Percentiles rank a stretch among this genome's conserved stretches.
Conservation (phyloP, 2,329 filamentous ascomycete genomes). For the Fusarium incarnatum region DNA sequence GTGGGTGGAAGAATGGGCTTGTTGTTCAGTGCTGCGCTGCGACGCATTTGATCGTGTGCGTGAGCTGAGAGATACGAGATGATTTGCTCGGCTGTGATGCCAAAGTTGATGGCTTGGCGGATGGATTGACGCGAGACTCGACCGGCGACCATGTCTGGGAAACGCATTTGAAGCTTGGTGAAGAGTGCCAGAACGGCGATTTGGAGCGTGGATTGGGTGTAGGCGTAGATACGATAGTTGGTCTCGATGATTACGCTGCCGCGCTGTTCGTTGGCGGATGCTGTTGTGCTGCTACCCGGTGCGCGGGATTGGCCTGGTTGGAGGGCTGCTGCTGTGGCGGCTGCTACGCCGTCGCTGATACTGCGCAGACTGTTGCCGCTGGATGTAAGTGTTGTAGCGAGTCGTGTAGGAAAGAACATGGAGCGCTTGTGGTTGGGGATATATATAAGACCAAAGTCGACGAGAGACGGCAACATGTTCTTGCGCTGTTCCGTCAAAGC, state of each 20-base stretch:
- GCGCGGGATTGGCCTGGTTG: constrained; percentile 52
- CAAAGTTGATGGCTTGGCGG: constrained; percentile 84
- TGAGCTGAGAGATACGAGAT: constrained; percentile 92
- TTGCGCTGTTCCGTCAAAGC: constrained; percentile 84
- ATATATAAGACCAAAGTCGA: constrained; percentile 94
- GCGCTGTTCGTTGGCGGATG: constrained; percentile 60
- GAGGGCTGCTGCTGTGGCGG: constrained; percentile 66
- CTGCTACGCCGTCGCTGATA: constrained; percentile 75
- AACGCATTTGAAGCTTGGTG: constrained; percentile 86
- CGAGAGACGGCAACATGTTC: constrained; percentile 89
- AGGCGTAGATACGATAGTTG: constrained; percentile 97
- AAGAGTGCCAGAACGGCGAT: constrained; percentile 95
- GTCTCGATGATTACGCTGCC: constrained; percentile 97
- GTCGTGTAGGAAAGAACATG: constrained; percentile 88
- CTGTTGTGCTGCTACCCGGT: constrained; percentile 50
- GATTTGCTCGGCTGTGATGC: constrained; percentile 95
- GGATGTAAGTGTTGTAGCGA: constrained; percentile 89
- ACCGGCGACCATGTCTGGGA: constrained; percentile 93
- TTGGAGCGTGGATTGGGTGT: constrained; percentile 92
- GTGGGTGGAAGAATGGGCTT: constrained; percentile 88
- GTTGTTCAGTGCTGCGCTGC: constrained; percentile 67
- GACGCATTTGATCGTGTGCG: constrained; percentile 93
- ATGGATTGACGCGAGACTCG: constrained; percentile 91
- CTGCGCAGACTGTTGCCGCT: constrained; percentile 81
- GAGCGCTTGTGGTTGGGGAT: constrained; percentile 67